Conservation (phyloP, 2,329 filamentous ascomycete genomes). For the Cadophora luteo-olivacea region DNA sequence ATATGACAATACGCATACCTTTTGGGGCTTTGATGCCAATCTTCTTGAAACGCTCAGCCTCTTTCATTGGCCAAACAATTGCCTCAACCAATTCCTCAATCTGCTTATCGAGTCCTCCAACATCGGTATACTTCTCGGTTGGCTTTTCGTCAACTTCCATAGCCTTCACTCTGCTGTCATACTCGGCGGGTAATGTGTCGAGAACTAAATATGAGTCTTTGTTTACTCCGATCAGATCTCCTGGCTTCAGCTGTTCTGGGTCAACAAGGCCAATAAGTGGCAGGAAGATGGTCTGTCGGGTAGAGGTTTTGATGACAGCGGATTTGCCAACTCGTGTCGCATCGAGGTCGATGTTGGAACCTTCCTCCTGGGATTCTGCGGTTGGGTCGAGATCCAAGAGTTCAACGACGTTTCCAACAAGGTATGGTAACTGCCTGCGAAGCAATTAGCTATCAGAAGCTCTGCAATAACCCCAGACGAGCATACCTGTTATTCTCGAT, state of each 20-base stretch:
- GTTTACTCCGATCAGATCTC: constrained; percentile 96
- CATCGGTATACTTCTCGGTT: constrained; percentile 98
- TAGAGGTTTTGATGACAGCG: constrained; percentile 99
- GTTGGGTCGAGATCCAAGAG: constrained; percentile 95
- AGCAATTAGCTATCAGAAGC: constrained; percentile 25
- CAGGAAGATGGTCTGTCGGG: constrained; percentile 96
- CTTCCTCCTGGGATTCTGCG: constrained; percentile 94
- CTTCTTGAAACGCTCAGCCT: constrained; percentile 98
- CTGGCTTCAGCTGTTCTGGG: constrained; percentile 92
- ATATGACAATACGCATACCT: constrained; percentile 62
- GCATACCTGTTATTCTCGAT: constrained; percentile 96
- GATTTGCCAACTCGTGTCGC: constrained; percentile 97
- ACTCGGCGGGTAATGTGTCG: constrained; percentile 95
- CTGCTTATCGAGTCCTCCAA: constrained; percentile 97
- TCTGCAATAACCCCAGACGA: constrained; percentile 1
- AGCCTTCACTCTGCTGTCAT: constrained; percentile 98
- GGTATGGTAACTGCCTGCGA: constrained; percentile 89
- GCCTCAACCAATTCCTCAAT: constrained; percentile 98
- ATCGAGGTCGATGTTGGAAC: constrained; percentile 97
- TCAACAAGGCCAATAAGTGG: constrained; percentile 97
- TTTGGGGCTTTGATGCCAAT: constrained; percentile 99
- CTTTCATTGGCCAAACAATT: constrained; percentile 99
- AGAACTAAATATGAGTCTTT: constrained; percentile 98
- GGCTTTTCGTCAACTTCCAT: constrained; percentile 99
- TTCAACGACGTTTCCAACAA: constrained; percentile 98